Percentiles rank a stretch among this genome's conserved stretches.
phyloP scores from a whole-genome alignment of 169 alveolate species.

The Hepatocystis sp. region DNA sequence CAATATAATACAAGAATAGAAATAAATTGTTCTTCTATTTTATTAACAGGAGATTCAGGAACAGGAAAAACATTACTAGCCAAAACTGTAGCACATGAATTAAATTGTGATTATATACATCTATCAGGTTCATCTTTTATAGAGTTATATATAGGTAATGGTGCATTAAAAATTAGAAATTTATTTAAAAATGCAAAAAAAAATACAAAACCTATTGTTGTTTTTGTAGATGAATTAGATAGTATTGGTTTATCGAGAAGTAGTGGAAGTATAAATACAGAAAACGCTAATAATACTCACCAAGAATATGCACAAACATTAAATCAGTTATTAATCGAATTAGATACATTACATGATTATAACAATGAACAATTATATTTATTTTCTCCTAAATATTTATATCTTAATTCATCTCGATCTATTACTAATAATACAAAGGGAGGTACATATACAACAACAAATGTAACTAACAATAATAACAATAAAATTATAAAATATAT shows the following conservation, averaged over 20 bases:
- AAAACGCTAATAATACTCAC: neutral
- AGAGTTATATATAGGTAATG: conserved; percentile 67
- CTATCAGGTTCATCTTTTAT: conserved; percentile 58
- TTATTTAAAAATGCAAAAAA: conserved; percentile 51
- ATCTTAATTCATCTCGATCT: too few species aligned
- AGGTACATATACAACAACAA: too few species aligned
- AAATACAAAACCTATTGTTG: conserved; percentile 15
- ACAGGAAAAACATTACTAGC: conserved; percentile 63
- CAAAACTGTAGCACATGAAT: conserved; percentile 49
- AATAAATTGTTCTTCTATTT: too few species aligned
- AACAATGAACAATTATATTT: conserved; percentile 10
- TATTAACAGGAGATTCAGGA: conserved; percentile 67
- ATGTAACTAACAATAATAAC: too few species aligned
- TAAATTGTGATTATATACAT: conserved; percentile 41
- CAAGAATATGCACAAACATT: conserved; percentile 69
- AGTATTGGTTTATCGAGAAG: conserved; percentile 49
- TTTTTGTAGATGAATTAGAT: conserved; percentile 68
- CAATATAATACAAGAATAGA: conserved; percentile 3
- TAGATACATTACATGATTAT: conserved; percentile 62
- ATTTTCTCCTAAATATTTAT: neutral
- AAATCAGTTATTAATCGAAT: conserved; percentile 53
- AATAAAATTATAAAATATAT: too few species aligned
- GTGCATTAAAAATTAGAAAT: conserved; percentile 53
- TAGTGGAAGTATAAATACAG: too few species aligned
- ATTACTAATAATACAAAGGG: neutral